These are phyloP conservation scores for Alnus glutinosa DNA, from an alignment of 306 rosid genomes.

Conservation along the genomic window DNA sequence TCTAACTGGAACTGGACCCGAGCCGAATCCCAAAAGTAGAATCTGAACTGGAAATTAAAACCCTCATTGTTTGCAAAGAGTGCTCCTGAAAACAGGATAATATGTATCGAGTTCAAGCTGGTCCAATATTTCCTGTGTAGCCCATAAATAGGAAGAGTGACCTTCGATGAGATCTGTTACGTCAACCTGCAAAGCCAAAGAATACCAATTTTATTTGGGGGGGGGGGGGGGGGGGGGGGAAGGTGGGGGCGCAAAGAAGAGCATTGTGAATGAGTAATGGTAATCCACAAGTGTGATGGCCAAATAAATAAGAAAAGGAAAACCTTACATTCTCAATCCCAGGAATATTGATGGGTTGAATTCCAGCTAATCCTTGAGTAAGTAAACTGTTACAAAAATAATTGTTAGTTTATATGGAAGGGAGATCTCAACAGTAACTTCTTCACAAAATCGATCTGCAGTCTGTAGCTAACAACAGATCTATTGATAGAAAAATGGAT, in stretches of 20 bases:
- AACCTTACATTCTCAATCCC: conserved; percentile 66
- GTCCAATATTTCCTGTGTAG: conserved; percentile 63
- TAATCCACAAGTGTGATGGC: background rate
- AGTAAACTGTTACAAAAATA: conserved; percentile 50
- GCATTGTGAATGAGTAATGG: background rate
- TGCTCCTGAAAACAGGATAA: conserved; percentile 62
- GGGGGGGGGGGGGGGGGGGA: background rate
- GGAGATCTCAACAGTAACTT: background rate
- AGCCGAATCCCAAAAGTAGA: background rate
- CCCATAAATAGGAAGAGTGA: conserved; percentile 90
- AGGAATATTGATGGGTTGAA: conserved; percentile 60
- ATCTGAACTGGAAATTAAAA: background rate
- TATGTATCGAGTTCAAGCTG: conserved; percentile 67
- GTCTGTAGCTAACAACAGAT: background rate
- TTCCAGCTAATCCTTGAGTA: conserved; percentile 68
- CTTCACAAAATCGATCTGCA: background rate
- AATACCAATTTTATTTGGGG: background rate
- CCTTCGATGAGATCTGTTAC: conserved; percentile 73
- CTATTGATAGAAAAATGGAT: background rate
- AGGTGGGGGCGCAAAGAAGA: no score
- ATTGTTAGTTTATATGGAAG: background rate
- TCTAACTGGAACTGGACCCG: no score
- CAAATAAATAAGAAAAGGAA: background rate
- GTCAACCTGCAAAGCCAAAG: conserved; percentile 63
- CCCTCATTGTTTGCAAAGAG: conserved; percentile 20